Percentiles rank a stretch among this genome's conserved stretches.
Evolutionary conservation across 2,329 filamentous ascomycete species (phyloP).

Genomic region (Botrytis porri): DNA sequence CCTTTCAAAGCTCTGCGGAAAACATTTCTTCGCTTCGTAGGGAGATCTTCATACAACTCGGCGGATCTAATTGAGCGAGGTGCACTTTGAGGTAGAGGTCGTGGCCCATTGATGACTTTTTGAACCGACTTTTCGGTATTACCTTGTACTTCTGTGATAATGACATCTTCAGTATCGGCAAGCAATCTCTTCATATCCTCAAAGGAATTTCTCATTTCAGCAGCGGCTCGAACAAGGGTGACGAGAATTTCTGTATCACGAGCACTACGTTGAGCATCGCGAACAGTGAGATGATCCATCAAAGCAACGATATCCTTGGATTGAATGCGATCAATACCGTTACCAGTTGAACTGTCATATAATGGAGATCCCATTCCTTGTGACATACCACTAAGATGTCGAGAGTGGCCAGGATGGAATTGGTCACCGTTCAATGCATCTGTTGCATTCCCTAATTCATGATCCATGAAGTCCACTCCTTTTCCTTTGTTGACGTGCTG

Average conservation of each 20-base stretch:
- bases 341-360: conserved; percentile 85
- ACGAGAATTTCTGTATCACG: conserved; percentile 95
- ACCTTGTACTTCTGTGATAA: conserved; percentile 82
- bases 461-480: conserved; percentile 49
- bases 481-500: conserved; percentile 41
- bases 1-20: conserved; percentile 92
- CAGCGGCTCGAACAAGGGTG: conserved; percentile 86
- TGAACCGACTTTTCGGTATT: conserved; percentile 84
- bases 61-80: conserved; percentile 47
- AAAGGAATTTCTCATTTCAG: conserved; percentile 96
- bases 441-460: conserved; percentile 49
- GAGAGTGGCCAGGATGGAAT: conserved; percentile 60
- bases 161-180: conserved; percentile 81
- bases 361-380: conserved; percentile 87
- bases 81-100: conserved; percentile 69
- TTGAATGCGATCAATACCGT: conserved; percentile 85
- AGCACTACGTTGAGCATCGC: conserved; percentile 93
- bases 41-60: conserved; percentile 52
- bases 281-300: conserved; percentile 98
- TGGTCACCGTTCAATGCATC: conserved; percentile 57
- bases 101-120: conserved; percentile 78
- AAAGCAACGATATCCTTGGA: conserved; percentile 95
- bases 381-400: conserved; percentile 83
- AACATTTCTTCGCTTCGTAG: conserved; percentile 85
- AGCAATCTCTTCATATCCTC: conserved; percentile 93